phyloP scores from a whole-genome alignment of 2,329 filamentous ascomycete species.

The Microsporum audouinii region DNA sequence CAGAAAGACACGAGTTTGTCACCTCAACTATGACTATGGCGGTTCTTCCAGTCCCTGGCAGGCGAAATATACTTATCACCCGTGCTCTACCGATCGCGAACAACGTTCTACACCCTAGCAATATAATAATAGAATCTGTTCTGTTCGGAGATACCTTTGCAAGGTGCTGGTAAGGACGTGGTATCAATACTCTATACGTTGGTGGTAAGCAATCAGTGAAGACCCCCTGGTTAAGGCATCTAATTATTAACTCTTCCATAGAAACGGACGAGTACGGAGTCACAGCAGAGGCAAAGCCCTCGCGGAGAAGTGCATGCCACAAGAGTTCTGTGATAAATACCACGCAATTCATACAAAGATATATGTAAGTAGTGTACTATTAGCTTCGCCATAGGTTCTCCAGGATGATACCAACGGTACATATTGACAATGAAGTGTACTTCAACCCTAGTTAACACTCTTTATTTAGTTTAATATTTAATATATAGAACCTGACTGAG shows the following conservation, averaged over 20 bases:
- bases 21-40: background rate
- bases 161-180: slow-evolving; percentile 40
- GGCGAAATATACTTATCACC: slow-evolving; percentile 42
- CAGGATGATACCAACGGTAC: background rate
- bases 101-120: slow-evolving; percentile 45
- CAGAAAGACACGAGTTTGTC: background rate
- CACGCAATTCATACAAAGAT: slow-evolving; percentile 41
- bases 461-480: background rate
- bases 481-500: background rate
- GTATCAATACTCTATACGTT: slow-evolving; percentile 41
- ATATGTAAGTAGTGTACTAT: slow-evolving; percentile 45
- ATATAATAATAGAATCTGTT: slow-evolving; percentile 40
- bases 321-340: slow-evolving; percentile 44
- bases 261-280: slow-evolving; percentile 42
- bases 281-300: slow-evolving; percentile 45
- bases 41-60: background rate
- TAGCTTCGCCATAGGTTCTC: slow-evolving; percentile 33
- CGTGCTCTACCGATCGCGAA: slow-evolving; percentile 47
- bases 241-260: background rate
- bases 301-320: slow-evolving; percentile 40
- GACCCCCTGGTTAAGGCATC: background rate
- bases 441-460: background rate
- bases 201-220: slow-evolving; percentile 30
- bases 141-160: slow-evolving; percentile 42
- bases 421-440: background rate